Conservation (phyloP, 1,139 yeast species). For the Fermentozyma sake region DNA sequence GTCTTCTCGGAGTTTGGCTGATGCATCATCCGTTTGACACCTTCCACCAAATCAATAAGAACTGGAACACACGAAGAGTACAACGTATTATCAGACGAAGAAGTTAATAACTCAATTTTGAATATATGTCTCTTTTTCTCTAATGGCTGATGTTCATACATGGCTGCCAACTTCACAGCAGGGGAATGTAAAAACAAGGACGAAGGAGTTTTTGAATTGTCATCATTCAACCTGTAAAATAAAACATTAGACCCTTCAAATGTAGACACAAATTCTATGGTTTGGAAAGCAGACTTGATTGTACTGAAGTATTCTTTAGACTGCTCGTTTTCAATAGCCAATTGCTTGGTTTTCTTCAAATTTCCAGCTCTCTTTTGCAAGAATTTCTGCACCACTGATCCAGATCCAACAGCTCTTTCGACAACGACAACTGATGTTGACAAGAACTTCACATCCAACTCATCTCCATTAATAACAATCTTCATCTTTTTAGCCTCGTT, state of each 20-base stretch:
- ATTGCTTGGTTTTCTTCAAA: constrained; percentile 1
- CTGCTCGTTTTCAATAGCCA: no score
- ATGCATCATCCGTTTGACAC: constrained; percentile 37
- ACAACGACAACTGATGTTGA: constrained; percentile 47
- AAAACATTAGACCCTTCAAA: constrained; percentile 72
- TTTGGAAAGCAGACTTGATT: constrained; percentile 31
- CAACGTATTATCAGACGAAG: constrained; percentile 70
- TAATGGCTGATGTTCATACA: constrained; percentile 24
- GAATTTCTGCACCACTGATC: constrained; percentile 37
- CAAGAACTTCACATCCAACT: constrained; percentile 58
- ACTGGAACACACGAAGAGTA: constrained; percentile 80
- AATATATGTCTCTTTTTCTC: constrained; percentile 38
- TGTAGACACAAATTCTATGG: constrained; percentile 48
- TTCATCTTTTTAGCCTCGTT: constrained; percentile 32
- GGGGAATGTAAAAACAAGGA: constrained; percentile 74
- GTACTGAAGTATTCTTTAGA: constrained; percentile 17
- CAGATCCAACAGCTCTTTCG: constrained; percentile 44
- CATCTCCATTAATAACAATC: constrained; percentile 57
- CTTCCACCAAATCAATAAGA: constrained; percentile 51
- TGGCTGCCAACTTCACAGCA: constrained; percentile 53
- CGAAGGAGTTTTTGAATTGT: constrained; percentile 40
- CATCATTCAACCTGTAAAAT: constrained; percentile 43
- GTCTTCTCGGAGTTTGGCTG: constrained; percentile 2
- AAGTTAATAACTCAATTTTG: constrained; percentile 52
- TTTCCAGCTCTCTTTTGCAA: constrained; percentile 17